Conservation (phyloP, 257 asterid species). For the Solanum chilense region DNA sequence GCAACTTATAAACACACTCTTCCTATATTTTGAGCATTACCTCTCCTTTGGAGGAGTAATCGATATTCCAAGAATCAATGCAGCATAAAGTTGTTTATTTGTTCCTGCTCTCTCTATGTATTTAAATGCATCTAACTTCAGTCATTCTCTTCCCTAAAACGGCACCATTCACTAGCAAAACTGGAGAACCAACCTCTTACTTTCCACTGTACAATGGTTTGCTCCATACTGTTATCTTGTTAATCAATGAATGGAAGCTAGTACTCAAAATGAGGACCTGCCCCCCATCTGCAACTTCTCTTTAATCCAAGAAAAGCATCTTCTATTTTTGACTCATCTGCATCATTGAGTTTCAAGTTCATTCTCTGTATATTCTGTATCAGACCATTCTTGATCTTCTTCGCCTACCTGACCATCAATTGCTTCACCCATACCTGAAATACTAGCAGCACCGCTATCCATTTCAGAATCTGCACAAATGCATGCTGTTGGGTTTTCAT, state of each 20-base stretch:
- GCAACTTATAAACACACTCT: neutral
- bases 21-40: neutral
- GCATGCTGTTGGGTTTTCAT: conserved; percentile 63
- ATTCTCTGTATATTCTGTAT: conserved; percentile 27
- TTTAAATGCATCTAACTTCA: neutral
- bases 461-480: conserved; percentile 33
- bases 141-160: neutral
- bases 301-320: conserved; percentile 19
- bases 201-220: neutral
- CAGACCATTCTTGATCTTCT: conserved; percentile 38
- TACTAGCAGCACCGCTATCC: neutral
- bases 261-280: neutral
- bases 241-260: neutral
- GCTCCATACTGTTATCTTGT: neutral
- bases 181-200: neutral
- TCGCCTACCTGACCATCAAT: conserved; percentile 27
- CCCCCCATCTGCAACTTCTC: neutral
- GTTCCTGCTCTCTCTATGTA: neutral
- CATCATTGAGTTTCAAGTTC: conserved; percentile 4
- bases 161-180: neutral
- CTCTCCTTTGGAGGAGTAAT: neutral
- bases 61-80: neutral
- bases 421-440: conserved; percentile 1
- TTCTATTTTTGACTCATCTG: conserved; percentile 14
- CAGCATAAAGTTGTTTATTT: neutral